These are phyloP conservation scores for Trichoderma semiorbis DNA, from an alignment of 2,329 filamentous ascomycete species.

Conservation along the genomic window DNA sequence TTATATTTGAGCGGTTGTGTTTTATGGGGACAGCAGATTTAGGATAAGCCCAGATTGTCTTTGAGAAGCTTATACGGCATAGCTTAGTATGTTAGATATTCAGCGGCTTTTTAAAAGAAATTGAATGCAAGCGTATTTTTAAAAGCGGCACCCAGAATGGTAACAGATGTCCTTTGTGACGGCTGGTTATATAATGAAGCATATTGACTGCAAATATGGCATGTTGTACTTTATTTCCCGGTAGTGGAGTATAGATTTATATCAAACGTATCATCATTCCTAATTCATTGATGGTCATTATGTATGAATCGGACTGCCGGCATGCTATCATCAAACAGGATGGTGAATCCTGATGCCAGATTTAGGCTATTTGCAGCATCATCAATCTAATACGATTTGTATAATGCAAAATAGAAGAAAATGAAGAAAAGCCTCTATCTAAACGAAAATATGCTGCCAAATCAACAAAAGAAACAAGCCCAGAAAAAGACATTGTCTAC, in stretches of 20 bases:
- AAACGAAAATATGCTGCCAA: background rate
- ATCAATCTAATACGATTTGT: too few relatives aligned
- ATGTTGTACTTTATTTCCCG: background rate
- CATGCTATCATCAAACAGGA: background rate
- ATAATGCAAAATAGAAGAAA: background rate
- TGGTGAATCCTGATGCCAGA: background rate
- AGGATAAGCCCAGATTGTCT: background rate
- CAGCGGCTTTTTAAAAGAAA: background rate
- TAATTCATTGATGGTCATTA: background rate
- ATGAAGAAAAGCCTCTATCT: background rate
- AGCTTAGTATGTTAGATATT: background rate
- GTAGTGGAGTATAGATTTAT: background rate
- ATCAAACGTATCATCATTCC: background rate
- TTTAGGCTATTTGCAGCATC: background rate
- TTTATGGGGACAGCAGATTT: background rate
- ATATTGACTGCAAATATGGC: background rate
- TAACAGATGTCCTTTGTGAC: background rate
- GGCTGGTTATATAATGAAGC: background rate
- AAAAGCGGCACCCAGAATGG: background rate
- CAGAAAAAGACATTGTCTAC: background rate
- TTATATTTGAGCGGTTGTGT: constrained; percentile 44
- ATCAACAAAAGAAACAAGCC: background rate
- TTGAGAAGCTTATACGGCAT: background rate
- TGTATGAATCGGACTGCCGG: background rate
- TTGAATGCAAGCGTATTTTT: background rate